Evolutionary conservation across 2,329 filamentous ascomycete genomes (phyloP).

Genomic region (Tolypocladium capitatum): DNA sequence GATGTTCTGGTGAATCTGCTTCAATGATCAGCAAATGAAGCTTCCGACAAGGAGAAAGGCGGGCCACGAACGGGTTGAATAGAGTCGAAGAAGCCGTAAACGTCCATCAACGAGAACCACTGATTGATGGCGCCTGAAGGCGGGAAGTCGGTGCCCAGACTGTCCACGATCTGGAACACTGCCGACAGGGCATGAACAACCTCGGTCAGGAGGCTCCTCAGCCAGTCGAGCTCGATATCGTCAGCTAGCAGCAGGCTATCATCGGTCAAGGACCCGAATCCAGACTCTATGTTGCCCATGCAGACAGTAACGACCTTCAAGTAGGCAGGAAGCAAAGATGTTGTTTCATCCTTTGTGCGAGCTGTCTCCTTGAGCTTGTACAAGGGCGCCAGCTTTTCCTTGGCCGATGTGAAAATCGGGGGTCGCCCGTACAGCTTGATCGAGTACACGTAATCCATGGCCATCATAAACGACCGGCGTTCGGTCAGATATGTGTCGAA

Average conservation of each 20-base stretch:
- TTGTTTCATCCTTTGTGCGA: constrained; percentile 23
- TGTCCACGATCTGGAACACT: constrained; percentile 57
- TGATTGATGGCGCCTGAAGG: constrained; percentile 44
- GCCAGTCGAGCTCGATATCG: constrained; percentile 45
- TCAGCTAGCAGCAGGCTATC: constrained; percentile 35
- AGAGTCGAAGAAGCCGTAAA: constrained; percentile 55
- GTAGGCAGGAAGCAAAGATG: constrained; percentile 34
- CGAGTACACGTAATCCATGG: constrained; percentile 41
- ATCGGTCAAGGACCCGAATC: constrained; percentile 37
- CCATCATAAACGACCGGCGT: constrained; percentile 53
- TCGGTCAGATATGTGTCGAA: constrained; percentile 61
- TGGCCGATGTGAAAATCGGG: constrained; percentile 18
- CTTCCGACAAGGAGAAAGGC: not conserved
- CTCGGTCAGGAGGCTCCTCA: constrained; percentile 52
- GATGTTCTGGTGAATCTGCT: constrained; percentile 24
- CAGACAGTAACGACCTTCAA: constrained; percentile 32
- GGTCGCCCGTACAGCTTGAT: constrained; percentile 29
- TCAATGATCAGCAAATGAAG: constrained; percentile 7
- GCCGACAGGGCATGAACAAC: constrained; percentile 61
- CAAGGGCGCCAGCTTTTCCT: constrained; percentile 14
- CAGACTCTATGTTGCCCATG: constrained; percentile 34
- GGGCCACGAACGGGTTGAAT: constrained; percentile 28
- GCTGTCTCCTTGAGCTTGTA: constrained; percentile 15
- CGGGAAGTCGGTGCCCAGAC: constrained; percentile 39
- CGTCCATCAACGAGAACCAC: constrained; percentile 65